Evolutionary conservation across 1,139 yeast species (phyloP).

Genomic region (Diutina rugosa): DNA sequence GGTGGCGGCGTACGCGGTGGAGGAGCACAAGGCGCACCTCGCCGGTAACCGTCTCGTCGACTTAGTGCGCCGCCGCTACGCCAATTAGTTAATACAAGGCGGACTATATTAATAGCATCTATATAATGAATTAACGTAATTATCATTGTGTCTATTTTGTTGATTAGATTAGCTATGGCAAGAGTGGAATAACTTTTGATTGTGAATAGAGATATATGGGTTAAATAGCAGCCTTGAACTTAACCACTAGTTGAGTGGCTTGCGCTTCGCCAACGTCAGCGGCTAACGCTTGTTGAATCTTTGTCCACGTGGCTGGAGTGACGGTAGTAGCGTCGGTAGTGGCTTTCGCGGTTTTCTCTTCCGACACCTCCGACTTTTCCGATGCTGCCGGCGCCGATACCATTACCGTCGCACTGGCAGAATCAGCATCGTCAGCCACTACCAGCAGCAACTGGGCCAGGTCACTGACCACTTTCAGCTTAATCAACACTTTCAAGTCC

Average conservation of each 20-base stretch:
- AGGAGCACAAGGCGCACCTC: neutral
- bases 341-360: neutral
- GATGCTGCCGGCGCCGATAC: neutral
- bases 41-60: neutral
- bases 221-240: neutral
- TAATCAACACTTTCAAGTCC: neutral
- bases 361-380: neutral
- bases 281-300: neutral
- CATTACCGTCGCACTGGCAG: neutral
- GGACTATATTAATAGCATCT: neutral
- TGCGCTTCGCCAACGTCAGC: neutral
- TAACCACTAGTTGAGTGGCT: neutral
- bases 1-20: neutral
- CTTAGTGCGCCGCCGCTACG: neutral
- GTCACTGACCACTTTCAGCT: neutral
- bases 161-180: neutral
- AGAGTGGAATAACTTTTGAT: neutral
- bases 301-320: neutral
- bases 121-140: neutral
- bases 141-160: neutral
- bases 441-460: neutral
- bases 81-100: neutral
- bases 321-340: neutral
- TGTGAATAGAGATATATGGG: no score
- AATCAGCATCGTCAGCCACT: neutral